Evolutionary conservation across 345 rosid species (phyloP).

Genomic region (Eucalyptus camaldulensis): DNA sequence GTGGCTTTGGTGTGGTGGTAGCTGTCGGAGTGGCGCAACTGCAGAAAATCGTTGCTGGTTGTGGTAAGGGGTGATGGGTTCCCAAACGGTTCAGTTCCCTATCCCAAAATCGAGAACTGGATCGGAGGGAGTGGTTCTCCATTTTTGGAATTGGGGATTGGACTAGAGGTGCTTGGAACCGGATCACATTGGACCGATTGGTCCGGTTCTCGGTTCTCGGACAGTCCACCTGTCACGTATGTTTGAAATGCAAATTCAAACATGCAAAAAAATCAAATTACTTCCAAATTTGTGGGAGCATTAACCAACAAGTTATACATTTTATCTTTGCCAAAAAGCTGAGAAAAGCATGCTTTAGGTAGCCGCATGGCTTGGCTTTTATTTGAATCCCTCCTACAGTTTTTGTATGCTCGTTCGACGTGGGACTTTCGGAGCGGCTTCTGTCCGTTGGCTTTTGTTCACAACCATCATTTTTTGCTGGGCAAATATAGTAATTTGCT

Average conservation of each 20-base stretch:
- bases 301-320: slow-evolving; percentile 24
- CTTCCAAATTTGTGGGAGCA: neutral
- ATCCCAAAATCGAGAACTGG: no score
- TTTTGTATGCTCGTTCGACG: neutral
- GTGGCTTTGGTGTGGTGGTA: neutral
- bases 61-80: neutral
- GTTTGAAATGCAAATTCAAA: neutral
- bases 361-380: neutral
- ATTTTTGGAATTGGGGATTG: neutral
- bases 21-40: no score
- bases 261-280: neutral
- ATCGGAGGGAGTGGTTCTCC: neutral
- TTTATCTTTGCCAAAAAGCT: slow-evolving; percentile 53
- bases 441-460: no score
- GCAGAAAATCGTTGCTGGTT: no score
- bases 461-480: no score
- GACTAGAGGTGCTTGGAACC: neutral
- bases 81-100: neutral
- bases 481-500: no score
- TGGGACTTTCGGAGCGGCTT: neutral
- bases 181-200: fast-evolving
- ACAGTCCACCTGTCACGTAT: neutral
- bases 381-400: neutral
- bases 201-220: no score
- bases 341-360: slow-evolving; percentile 24